A percentile compares a stretch with the other conserved stretches of the same genome.
phyloP scores from a whole-genome alignment of 495 filamentous ascomycete genomes.

The Physcia stellaris region DNA sequence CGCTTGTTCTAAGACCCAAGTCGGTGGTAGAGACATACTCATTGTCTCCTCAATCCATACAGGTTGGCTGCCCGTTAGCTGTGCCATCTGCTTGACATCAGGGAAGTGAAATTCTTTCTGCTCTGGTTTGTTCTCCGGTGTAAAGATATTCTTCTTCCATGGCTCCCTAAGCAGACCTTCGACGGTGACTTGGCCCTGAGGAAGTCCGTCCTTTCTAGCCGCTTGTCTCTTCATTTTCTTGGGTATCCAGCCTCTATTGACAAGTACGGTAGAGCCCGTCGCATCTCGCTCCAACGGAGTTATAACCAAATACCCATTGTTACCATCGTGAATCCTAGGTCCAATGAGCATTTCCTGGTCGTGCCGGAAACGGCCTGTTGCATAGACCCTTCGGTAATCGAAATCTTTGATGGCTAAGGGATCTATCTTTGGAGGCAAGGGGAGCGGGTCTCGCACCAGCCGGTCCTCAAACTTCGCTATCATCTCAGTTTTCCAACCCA shows the following conservation, averaged over 20 bases:
- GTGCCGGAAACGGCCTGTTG: slow-evolving; percentile 64
- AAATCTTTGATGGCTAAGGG: slow-evolving; percentile 69
- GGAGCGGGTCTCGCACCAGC: slow-evolving; percentile 70
- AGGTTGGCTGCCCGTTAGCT: slow-evolving; percentile 63
- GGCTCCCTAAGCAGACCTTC: slow-evolving; percentile 79
- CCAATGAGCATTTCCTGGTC: slow-evolving; percentile 94
- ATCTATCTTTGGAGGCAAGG: slow-evolving; percentile 72
- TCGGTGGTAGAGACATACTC: slow-evolving; percentile 36
- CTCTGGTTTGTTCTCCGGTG: slow-evolving; percentile 74
- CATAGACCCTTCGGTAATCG: slow-evolving; percentile 75
- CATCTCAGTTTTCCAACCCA: slow-evolving; percentile 84
- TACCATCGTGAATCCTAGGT: slow-evolving; percentile 74
- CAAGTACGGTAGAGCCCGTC: slow-evolving; percentile 54
- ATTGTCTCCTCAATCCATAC: slow-evolving; percentile 97
- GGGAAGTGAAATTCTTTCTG: slow-evolving; percentile 85
- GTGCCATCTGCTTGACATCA: slow-evolving; percentile 88
- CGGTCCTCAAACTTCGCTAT: slow-evolving; percentile 85
- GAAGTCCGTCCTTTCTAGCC: slow-evolving; percentile 45
- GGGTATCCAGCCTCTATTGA: slow-evolving; percentile 82
- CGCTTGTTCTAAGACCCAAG: background rate
- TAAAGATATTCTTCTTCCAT: slow-evolving; percentile 96
- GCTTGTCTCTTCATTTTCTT: slow-evolving; percentile 53
- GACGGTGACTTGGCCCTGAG: slow-evolving; percentile 53
- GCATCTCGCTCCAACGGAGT: slow-evolving; percentile 70
- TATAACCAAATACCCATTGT: slow-evolving; percentile 80